Conservation (phyloP, 768 basidiomycete genomes). For the Boletus speciosus region DNA sequence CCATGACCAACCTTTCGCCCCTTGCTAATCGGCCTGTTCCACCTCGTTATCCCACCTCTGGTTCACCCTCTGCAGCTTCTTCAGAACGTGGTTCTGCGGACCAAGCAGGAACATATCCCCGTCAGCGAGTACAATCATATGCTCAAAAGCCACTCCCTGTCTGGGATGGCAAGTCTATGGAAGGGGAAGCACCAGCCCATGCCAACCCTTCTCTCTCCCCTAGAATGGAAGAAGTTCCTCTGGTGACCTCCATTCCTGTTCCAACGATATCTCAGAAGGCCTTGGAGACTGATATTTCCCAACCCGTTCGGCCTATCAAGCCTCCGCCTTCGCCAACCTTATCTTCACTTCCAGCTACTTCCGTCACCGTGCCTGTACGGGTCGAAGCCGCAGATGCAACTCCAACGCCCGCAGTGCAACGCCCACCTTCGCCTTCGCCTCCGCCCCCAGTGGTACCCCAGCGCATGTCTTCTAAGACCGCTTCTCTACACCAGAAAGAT, state of each 20-base stretch:
- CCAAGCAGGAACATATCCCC: constrained; percentile 15
- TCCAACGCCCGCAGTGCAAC: neutral
- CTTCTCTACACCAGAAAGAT: constrained; percentile 8
- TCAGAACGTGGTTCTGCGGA: constrained; percentile 30
- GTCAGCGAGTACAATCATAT: constrained; percentile 29
- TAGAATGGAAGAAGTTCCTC: constrained; percentile 1
- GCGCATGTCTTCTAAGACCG: constrained; percentile 12
- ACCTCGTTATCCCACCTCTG: constrained; percentile 49
- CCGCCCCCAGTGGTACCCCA: constrained; percentile 4
- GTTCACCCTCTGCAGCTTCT: constrained; percentile 45
- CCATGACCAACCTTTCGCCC: constrained; percentile 42
- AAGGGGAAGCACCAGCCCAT: constrained; percentile 5
- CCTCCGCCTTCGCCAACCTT: constrained; percentile 3
- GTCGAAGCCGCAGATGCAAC: neutral
- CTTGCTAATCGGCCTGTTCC: constrained; percentile 59
- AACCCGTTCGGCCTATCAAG: constrained; percentile 1
- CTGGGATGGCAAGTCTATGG: constrained; percentile 17
- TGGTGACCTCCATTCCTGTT: neutral
- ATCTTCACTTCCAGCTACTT: constrained; percentile 2
- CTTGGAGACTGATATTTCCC: constrained; percentile 5
- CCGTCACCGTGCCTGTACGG: neutral
- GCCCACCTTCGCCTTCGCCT: neutral
- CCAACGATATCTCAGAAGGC: constrained; percentile 3
- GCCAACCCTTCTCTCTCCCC: constrained; percentile 4
- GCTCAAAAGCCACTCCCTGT: constrained; percentile 19